These are phyloP conservation scores for Martiniozyma asiatica DNA, from an alignment of 1,139 yeast species.

Conservation along the genomic window DNA sequence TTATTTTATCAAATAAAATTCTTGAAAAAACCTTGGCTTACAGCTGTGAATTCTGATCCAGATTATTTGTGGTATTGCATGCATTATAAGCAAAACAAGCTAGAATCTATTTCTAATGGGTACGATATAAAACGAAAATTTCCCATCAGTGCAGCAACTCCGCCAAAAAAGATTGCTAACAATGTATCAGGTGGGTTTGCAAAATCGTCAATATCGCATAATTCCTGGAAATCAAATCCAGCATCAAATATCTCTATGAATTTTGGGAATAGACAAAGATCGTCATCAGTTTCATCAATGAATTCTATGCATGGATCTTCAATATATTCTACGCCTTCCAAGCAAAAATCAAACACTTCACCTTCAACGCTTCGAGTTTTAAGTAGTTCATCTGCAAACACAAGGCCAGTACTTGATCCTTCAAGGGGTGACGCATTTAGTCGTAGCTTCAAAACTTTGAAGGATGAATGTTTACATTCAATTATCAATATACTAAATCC, in stretches of 20 bases:
- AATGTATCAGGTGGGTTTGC: not conserved
- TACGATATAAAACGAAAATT: conserved; percentile 8
- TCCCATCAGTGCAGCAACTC: not conserved
- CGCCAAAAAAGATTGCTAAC: not conserved
- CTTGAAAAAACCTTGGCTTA: conserved; percentile 38
- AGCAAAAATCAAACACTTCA: too few species aligned
- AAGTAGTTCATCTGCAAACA: too few species aligned
- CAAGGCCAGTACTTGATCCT: not conserved
- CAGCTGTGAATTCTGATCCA: conserved; percentile 21
- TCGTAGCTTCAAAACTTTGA: conserved; percentile 5
- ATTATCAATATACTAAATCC: conserved; percentile 21
- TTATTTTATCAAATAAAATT: conserved; percentile 33
- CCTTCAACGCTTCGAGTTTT: too few species aligned
- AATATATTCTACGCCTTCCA: too few species aligned
- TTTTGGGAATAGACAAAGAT: too few species aligned
- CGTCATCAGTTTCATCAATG: too few species aligned
- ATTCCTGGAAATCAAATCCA: not conserved
- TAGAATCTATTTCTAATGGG: conserved; percentile 7
- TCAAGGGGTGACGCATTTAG: not conserved
- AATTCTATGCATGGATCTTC: too few species aligned
- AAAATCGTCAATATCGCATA: not conserved
- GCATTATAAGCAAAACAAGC: conserved; percentile 9
- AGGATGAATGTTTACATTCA: conserved; percentile 7
- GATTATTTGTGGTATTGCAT: conserved; percentile 21
- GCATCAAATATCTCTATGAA: too few species aligned